A percentile compares a stretch with the other conserved stretches of the same genome.
These are phyloP conservation scores for Quercus bicolor DNA, from an alignment of 306 rosid species.

Conservation along the genomic window DNA sequence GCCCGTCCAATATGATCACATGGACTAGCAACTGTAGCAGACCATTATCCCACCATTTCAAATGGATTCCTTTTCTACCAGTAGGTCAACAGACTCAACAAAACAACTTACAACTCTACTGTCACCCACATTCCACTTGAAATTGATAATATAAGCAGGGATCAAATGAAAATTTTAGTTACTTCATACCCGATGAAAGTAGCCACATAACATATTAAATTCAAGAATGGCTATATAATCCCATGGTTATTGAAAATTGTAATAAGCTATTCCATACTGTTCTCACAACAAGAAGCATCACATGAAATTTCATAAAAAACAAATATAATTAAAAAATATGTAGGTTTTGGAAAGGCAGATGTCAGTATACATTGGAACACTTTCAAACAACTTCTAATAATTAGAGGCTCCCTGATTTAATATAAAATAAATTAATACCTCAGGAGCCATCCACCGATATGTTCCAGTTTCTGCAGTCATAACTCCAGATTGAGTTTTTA, in stretches of 20 bases:
- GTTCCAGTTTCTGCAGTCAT: conserved; percentile 99
- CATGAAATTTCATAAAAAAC: not conserved
- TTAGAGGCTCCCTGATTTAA: not conserved
- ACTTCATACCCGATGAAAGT: not conserved
- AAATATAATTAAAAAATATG: not conserved
- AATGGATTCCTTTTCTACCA: not conserved
- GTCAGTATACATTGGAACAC: conserved; percentile 7
- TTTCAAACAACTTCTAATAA: conserved; percentile 16
- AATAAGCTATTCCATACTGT: not conserved
- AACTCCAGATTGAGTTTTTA: conserved; percentile 88
- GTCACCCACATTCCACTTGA: not conserved
- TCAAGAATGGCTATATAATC: not conserved
- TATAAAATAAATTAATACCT: conserved; percentile 42
- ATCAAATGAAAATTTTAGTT: not conserved
- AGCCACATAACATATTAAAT: not conserved
- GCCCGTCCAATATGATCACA: not conserved
- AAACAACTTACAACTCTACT: not conserved
- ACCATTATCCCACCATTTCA: not conserved
- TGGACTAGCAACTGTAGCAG: not conserved
- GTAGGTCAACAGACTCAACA: not conserved
- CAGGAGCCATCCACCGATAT: conserved; percentile 99
- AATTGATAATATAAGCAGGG: too few relatives aligned
- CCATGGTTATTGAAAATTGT: not conserved
- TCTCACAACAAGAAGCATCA: not conserved
- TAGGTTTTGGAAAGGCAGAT: conserved; percentile 6